A percentile compares a stretch with the other conserved stretches of the same genome.
Conservation (phyloP, 306 rosid species). For the Medicago truncatula region DNA sequence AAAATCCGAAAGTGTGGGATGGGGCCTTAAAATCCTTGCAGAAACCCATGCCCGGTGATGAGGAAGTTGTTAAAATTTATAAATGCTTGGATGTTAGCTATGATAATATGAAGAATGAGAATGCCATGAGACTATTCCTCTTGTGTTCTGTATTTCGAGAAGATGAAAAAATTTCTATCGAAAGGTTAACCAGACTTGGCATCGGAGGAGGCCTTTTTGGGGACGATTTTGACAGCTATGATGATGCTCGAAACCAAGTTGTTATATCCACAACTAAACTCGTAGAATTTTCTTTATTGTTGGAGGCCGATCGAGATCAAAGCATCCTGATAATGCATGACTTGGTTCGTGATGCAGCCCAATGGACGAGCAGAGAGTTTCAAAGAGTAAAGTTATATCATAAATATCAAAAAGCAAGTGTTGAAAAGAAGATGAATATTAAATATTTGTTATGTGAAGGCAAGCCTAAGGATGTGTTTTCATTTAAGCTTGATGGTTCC, state of each 20-base stretch:
- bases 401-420: not conserved
- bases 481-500: not conserved
- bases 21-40: not conserved
- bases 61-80: not conserved
- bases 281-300: not conserved
- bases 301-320: not conserved
- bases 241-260: not conserved
- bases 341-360: not conserved
- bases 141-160: conserved; percentile 40
- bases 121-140: not conserved
- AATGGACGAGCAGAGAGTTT: too few species aligned
- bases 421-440: not conserved
- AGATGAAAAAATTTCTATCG: conserved; percentile 29
- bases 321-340: not conserved
- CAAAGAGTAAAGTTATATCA: not conserved
- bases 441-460: not conserved
- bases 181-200: not conserved
- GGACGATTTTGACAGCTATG: not conserved
- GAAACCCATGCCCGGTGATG: not conserved
- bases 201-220: not conserved
- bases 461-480: not conserved
- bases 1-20: not conserved
- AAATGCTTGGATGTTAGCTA: not conserved
- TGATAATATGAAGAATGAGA: not conserved
- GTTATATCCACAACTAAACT: not conserved